A percentile compares a stretch with the other conserved stretches of the same genome.
These are phyloP conservation scores for Diplosphaera chodatii DNA, from an alignment of 139 green algal species.

Conservation along the genomic window DNA sequence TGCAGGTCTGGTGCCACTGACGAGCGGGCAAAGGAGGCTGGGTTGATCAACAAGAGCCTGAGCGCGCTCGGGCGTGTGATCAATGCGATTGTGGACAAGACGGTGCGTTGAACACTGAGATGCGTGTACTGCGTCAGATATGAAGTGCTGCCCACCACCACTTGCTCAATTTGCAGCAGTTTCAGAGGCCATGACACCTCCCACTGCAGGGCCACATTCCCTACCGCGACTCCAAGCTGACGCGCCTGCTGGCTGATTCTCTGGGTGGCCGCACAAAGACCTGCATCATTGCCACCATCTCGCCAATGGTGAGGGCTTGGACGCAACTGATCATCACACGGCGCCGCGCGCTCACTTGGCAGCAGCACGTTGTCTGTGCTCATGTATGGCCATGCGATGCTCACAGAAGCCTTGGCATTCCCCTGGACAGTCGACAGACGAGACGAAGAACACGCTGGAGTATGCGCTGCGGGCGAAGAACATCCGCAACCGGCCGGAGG, in stretches of 20 bases:
- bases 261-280: conserved; percentile 83
- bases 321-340: too few relatives aligned
- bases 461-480: conserved; percentile 97
- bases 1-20: conserved; percentile 80
- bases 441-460: conserved; percentile 95
- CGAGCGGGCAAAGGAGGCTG: conserved; percentile 81
- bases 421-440: conserved; percentile 74
- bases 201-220: conserved; percentile 35
- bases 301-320: conserved; percentile 66
- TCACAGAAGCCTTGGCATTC: too few relatives aligned
- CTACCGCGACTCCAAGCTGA: conserved; percentile 96
- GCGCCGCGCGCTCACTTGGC: too few relatives aligned
- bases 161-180: too few relatives aligned
- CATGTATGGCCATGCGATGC: too few relatives aligned
- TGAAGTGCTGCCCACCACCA: too few relatives aligned
- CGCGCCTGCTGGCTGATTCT: conserved; percentile 90
- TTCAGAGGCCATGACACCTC: background rate
- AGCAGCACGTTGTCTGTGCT: too few relatives aligned
- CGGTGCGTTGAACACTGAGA: too few relatives aligned
- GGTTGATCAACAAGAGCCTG: conserved; percentile 95
- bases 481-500: conserved; percentile 91
- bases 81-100: conserved; percentile 83
- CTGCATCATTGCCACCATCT: conserved; percentile 98
- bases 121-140: too few relatives aligned
- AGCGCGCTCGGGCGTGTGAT: conserved; percentile 96